These are phyloP conservation scores for Penicillium palitans DNA, from an alignment of 2,329 filamentous ascomycete species.

Conservation along the genomic window DNA sequence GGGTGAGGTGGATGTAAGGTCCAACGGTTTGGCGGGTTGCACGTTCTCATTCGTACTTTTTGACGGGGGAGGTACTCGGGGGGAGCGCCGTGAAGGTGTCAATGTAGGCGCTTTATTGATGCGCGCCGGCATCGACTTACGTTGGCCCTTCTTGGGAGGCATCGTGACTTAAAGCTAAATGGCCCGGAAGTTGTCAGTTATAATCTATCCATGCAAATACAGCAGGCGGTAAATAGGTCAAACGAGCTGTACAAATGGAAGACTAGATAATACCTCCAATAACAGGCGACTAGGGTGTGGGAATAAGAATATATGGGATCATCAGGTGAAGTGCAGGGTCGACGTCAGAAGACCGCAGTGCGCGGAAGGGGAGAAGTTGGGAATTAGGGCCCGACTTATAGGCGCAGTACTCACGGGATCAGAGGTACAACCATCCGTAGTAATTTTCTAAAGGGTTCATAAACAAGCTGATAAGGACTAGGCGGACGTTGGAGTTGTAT, in stretches of 20 bases:
- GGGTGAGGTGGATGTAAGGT: slow-evolving; percentile 11
- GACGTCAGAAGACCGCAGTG: slow-evolving; percentile 22
- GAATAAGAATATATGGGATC: slow-evolving; percentile 4
- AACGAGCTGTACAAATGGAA: neutral
- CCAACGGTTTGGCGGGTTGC: slow-evolving; percentile 14
- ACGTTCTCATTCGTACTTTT: slow-evolving; percentile 9
- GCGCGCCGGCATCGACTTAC: slow-evolving; percentile 22
- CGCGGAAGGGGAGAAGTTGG: slow-evolving; percentile 17
- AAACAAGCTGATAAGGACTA: neutral
- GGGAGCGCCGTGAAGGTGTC: slow-evolving; percentile 22
- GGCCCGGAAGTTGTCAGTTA: slow-evolving; percentile 9
- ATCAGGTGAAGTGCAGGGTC: neutral
- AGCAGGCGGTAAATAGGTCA: neutral
- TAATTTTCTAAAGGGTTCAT: neutral
- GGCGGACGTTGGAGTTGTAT: neutral
- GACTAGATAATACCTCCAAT: neutral
- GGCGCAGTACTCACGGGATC: slow-evolving; percentile 12
- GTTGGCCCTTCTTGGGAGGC: slow-evolving; percentile 22
- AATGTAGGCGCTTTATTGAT: slow-evolving; percentile 14
- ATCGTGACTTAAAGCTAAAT: slow-evolving; percentile 16
- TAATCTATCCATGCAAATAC: slow-evolving; percentile 2
- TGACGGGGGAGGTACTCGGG: slow-evolving; percentile 13
- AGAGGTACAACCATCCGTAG: slow-evolving; percentile 5
- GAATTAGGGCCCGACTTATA: slow-evolving; percentile 15
- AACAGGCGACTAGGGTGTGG: slow-evolving; percentile 1